Base-by-base conservation (phyloP, 2,329 filamentous ascomycete species). In the Colletotrichum somersetense region DNA sequence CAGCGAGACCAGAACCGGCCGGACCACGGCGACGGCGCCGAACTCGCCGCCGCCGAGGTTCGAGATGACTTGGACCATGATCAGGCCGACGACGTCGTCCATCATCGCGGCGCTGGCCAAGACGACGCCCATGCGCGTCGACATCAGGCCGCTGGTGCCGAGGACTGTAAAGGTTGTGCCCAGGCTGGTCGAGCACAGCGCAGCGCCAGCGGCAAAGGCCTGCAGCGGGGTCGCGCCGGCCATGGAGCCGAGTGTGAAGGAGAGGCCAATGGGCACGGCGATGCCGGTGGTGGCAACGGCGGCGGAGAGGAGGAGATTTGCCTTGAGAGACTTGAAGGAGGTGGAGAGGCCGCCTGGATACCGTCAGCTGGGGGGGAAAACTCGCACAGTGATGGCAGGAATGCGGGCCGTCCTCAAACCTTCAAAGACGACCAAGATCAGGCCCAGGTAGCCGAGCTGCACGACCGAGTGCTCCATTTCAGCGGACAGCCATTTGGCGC, bases 21-120 rank as follows among this genome's bases (percentile, higher is more conserved):
- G 78, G 14, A 89, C 66, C 4, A 88, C 77, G 0, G 81, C 81
- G 1, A 78, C 65, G 0, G 83, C 80, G 7, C 78, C 68, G 42
- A 78, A 75, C 4, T 48, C 76, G 40, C 4, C 71, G 48, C 11
- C 20, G 18, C 56, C 73, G 0, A 96, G 83, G 58, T 90, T 91
- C 0, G 91, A 88, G 30, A 96, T 91, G 57, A 96, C 87, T 75
- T 93, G 89, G 0, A 94, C 91, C 89, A 96, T 92, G 10, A 95
- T 89, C 12, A 96, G 82, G 0, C 92, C 93, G 1, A 93, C 87
- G 0, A 96, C 91, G 80, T 96, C 93, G 77, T 96, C 93, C 82
- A 96, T 89, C 89, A 96, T 93, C 0, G 93, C 93, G 1, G 92
- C 93, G 71, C 89, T 91, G 2, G 89, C 89, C 0, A 95, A 84